Base-by-base conservation (phyloP, 345 rosid genomes). In the Reutealis trisperma region DNA sequence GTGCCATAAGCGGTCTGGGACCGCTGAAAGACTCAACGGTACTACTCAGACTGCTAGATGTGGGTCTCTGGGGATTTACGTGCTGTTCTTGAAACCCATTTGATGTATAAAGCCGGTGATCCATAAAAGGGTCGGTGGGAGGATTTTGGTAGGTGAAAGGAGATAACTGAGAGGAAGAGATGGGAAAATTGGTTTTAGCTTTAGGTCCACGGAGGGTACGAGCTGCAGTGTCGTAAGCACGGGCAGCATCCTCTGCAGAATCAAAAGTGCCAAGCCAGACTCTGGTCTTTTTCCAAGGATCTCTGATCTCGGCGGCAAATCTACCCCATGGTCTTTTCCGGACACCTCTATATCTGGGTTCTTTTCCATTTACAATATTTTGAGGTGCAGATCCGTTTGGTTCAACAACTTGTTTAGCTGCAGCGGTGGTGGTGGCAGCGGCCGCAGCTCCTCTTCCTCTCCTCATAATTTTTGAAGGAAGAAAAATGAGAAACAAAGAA, bases 191-290 rank as follows among this genome's bases (percentile, higher is more conserved):
- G n/a, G 97, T 93, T 61, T 94, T 94, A 37, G 98, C 95, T 70
- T 94, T 94, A 10, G 94, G 84, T 41, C 98, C 98, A 7, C 97
- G 95, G 79, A 94, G 92, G 66, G 62, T 80, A 55, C 91, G 85
- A 22, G 97, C 97, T 42, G 98, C 97, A 8, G 88, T 77, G 57
- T 94, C 97, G 82, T 94, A 94, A 25, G 98, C 97, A 15, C 87
- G 87, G 2, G 98, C 98, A 0, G 98, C 98, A 2, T 93, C 98
- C 42, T 86, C 93, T 5, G 97, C 97, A 19, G 97, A 89, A 63
- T 90, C 91, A 52, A 91, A 94, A 25, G 98, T 94, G 18, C 98
- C 98, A 12, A 94, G 90, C 98, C 98, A 93, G 0, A 94, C 98
- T 1, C 97, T 80, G 1, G 96, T 83, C 73, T 93, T 94, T 72